Evolutionary conservation across 2,329 filamentous ascomycete species (phyloP).

Genomic region (Microascus cirrosus): DNA sequence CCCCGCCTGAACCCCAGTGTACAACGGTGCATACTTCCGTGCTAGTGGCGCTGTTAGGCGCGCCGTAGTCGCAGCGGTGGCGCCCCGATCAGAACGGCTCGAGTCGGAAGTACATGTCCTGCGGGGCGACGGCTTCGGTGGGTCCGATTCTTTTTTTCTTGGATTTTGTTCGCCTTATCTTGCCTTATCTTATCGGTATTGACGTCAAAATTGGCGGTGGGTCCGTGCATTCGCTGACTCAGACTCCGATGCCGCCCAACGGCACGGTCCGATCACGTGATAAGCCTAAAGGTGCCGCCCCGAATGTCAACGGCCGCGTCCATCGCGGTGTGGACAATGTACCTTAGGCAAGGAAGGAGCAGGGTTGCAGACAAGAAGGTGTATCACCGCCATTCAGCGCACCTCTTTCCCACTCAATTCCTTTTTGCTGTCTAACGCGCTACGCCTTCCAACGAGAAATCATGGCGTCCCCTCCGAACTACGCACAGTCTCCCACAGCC

Average conservation of each 20-base stretch:
- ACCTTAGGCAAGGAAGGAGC: too few species aligned
- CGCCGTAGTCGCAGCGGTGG: neutral
- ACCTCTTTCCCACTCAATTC: too few species aligned
- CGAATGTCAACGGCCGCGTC: too few species aligned
- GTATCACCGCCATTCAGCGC: too few species aligned
- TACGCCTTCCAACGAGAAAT: neutral
- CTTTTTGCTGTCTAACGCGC: too few species aligned
- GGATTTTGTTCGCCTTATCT: neutral
- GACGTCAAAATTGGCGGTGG: neutral
- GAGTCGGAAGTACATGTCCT: neutral
- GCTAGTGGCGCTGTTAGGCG: neutral
- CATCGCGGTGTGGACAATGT: too few species aligned
- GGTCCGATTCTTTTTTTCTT: neutral
- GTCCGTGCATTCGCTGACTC: neutral
- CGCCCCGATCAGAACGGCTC: neutral
- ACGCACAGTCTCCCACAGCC: conserved; percentile 33
- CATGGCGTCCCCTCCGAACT: conserved; percentile 44
- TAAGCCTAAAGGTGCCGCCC: neutral
- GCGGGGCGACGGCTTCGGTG: neutral
- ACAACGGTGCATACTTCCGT: neutral
- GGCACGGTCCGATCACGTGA: neutral
- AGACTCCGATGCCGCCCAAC: neutral
- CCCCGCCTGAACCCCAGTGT: neutral
- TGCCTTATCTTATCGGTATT: neutral
- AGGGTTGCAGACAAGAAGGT: too few species aligned